Conservation (phyloP, 139 green algal species). For the Spirogloea muscicola region DNA sequence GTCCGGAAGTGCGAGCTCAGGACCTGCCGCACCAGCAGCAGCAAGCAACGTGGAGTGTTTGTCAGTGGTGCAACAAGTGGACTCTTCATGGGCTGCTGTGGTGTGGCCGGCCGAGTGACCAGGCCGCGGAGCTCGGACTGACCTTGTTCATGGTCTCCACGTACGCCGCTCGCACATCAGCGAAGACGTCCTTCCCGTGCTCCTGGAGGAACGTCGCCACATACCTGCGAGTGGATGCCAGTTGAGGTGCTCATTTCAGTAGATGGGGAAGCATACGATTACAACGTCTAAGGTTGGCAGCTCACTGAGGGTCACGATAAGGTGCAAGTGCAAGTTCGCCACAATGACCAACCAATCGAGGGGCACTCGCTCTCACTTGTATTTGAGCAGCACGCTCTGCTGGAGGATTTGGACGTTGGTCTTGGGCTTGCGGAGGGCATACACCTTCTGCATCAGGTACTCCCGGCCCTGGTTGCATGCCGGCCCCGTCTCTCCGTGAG, state of each 20-base stretch:
- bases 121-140: neutral
- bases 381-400: conserved; percentile 85
- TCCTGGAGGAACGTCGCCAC: conserved; percentile 47
- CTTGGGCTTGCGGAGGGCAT: conserved; percentile 80
- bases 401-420: conserved; percentile 93
- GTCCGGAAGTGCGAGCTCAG: conserved; percentile 77
- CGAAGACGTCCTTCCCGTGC: conserved; percentile 43
- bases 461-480: conserved; percentile 58
- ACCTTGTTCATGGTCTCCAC: conserved; percentile 65
- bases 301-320: too few species aligned
- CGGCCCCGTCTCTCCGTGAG: neutral
- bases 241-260: too few species aligned
- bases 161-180: conserved; percentile 71
- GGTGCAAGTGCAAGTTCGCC: too few species aligned
- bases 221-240: conserved; percentile 43
- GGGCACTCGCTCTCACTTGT: conserved; percentile 71
- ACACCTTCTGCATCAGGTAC: conserved; percentile 77
- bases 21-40: conserved; percentile 49
- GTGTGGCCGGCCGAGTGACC: neutral
- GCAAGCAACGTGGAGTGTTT: neutral
- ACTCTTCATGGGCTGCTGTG: neutral
- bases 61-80: neutral
- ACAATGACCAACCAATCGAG: too few species aligned
- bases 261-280: too few species aligned
- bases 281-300: too few species aligned